phyloP scores from a whole-genome alignment of 176 grass and related monocot genomes.

The Oryza meyeriana region DNA sequence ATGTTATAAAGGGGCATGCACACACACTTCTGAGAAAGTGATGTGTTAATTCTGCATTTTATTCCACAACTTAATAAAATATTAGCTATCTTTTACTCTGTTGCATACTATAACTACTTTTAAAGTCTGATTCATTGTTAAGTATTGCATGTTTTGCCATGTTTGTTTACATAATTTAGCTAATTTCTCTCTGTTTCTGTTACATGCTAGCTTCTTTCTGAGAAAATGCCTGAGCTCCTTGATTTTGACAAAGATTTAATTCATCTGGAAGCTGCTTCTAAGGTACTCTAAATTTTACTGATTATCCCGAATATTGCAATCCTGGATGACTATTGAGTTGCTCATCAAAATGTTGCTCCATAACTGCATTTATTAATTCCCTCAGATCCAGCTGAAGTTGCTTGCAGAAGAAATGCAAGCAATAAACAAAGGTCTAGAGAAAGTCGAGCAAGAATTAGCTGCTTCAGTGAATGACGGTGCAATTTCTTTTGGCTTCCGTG shows the following conservation, averaged over 20 bases:
- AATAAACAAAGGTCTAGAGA: slow-evolving; percentile 97
- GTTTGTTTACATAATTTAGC: background rate
- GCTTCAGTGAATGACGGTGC: slow-evolving; percentile 77
- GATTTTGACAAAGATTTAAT: slow-evolving; percentile 99
- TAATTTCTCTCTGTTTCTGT: slow-evolving; percentile 31
- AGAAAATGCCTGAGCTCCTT: slow-evolving; percentile 92
- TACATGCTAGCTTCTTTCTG: slow-evolving; percentile 73
- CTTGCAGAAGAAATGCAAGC: slow-evolving; percentile 98
- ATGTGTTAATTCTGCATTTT: background rate
- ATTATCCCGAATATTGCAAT: slow-evolving; percentile 18
- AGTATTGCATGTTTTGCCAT: background rate
- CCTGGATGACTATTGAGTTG: slow-evolving; percentile 13
- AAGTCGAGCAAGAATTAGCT: slow-evolving; percentile 91
- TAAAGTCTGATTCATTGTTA: background rate
- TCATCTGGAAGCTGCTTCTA: slow-evolving; percentile 97
- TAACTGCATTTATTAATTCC: slow-evolving; percentile 32
- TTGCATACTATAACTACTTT: background rate
- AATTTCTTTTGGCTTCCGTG: slow-evolving; percentile 68
- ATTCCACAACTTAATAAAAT: background rate
- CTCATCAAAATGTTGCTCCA: slow-evolving; percentile 32
- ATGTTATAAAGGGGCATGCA: background rate
- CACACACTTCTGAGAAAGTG: background rate
- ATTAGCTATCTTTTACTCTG: background rate
- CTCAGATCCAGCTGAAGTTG: slow-evolving; percentile 91
- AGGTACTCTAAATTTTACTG: slow-evolving; percentile 47